phyloP scores from a whole-genome alignment of 345 rosid genomes.

The Cardiospermum halicacabum region DNA sequence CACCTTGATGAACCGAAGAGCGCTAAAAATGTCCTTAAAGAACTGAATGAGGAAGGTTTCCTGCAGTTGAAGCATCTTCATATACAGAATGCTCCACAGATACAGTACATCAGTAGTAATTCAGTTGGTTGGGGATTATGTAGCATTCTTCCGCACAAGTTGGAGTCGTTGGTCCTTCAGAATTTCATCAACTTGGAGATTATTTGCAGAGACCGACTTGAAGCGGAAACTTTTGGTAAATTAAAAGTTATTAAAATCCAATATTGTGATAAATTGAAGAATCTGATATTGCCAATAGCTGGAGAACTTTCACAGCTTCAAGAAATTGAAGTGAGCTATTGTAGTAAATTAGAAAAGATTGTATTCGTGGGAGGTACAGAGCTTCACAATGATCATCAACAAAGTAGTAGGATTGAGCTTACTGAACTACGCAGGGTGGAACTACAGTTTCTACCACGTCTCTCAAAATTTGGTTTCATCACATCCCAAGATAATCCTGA shows the following conservation, averaged over 20 bases:
- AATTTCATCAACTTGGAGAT: conserved; percentile 16
- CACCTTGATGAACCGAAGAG: conserved; percentile 3
- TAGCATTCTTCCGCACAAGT: neutral
- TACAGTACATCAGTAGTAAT: neutral
- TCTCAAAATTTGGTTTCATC: neutral
- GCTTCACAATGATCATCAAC: neutral
- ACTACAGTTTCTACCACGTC: neutral
- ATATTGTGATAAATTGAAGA: conserved; percentile 7
- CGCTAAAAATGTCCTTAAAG: neutral
- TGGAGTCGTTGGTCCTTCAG: conserved; percentile 4
- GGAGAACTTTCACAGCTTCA: conserved; percentile 3
- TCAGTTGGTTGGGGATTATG: neutral
- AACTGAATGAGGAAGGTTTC: conserved; percentile 19
- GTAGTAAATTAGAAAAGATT: conserved; percentile 12
- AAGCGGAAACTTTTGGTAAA: conserved; percentile 6
- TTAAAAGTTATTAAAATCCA: conserved; percentile 4
- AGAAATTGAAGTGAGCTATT: conserved; percentile 4
- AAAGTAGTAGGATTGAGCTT: neutral
- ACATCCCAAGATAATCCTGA: neutral
- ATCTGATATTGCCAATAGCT: conserved; percentile 3
- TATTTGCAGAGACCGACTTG: conserved; percentile 3
- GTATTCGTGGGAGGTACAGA: neutral
- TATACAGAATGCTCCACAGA: conserved; percentile 7
- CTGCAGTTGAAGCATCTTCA: conserved; percentile 14
- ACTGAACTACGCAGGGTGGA: neutral